Conservation (phyloP, 2,329 filamentous ascomycete genomes). For the Keithomyces neogunnii region DNA sequence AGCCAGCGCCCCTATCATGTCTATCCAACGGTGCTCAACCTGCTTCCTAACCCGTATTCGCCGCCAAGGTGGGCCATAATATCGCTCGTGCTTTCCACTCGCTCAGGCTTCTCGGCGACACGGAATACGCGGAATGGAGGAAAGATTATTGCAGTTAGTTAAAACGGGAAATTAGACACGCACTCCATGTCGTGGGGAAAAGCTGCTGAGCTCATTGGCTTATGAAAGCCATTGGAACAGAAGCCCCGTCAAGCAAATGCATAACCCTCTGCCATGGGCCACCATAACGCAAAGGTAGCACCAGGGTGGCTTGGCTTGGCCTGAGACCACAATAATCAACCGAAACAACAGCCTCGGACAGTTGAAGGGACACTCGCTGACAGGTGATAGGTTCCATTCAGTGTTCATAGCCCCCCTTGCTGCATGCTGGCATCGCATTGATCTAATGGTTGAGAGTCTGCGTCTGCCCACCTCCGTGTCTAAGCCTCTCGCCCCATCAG, state of each 20-base stretch:
- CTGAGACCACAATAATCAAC: neutral
- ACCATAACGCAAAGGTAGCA: neutral
- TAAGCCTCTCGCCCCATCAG: slow-evolving; percentile 21
- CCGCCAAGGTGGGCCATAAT: neutral
- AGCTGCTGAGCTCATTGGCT: neutral
- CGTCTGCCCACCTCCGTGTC: neutral
- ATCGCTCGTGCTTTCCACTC: neutral
- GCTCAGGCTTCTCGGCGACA: neutral
- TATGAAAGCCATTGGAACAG: neutral
- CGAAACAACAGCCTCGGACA: neutral
- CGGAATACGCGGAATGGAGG: neutral
- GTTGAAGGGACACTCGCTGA: neutral
- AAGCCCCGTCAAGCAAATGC: neutral
- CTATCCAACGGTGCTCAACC: slow-evolving; percentile 1
- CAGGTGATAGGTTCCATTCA: neutral
- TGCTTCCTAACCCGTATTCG: neutral
- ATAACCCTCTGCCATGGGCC: neutral
- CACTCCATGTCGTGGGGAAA: neutral
- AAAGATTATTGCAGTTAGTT: neutral
- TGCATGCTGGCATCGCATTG: neutral
- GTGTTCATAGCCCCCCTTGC: neutral
- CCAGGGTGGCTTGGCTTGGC: slow-evolving; percentile 1
- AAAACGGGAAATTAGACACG: slow-evolving; percentile 5
- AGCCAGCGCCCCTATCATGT: neutral
- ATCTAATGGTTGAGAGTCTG: slow-evolving; percentile 4